phyloP scores from a whole-genome alignment of 73 alveolate species.

The Tetrahymena thermophila region DNA sequence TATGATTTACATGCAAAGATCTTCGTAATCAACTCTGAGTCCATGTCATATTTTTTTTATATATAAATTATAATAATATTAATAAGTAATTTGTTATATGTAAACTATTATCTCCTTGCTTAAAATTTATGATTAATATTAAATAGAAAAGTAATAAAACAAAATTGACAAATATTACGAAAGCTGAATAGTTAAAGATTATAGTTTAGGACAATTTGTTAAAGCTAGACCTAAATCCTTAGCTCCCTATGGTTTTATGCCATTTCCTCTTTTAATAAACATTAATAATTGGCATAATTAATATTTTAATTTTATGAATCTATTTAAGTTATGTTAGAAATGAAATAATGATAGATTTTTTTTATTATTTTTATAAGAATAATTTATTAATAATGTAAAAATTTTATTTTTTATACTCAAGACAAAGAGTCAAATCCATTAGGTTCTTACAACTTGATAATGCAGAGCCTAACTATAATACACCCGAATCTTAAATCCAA shows the following conservation, averaged over 20 bases:
- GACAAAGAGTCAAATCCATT: not conserved
- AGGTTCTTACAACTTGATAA: not conserved
- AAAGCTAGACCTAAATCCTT: not conserved
- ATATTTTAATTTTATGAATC: too few species aligned
- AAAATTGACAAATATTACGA: not conserved
- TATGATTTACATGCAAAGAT: not conserved
- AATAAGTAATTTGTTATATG: too few species aligned
- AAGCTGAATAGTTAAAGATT: too few species aligned
- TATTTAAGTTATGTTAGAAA: too few species aligned
- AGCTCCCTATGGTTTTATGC: not conserved
- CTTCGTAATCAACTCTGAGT: not conserved
- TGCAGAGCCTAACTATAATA: not conserved
- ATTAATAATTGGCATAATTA: too few species aligned
- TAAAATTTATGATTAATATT: too few species aligned
- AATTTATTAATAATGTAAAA: not conserved
- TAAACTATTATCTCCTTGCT: too few species aligned
- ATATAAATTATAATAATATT: too few species aligned
- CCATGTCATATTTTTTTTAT: too few species aligned
- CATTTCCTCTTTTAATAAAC: not conserved
- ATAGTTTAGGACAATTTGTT: not conserved
- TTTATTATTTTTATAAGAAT: too few species aligned
- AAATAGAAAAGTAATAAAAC: not conserved
- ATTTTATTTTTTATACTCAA: not conserved
- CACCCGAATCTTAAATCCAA: not conserved
- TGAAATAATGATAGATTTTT: too few species aligned